Evolutionary conservation across 352 stramenopile genomes (phyloP).

Genomic region (Pythium scleroteichum): DNA sequence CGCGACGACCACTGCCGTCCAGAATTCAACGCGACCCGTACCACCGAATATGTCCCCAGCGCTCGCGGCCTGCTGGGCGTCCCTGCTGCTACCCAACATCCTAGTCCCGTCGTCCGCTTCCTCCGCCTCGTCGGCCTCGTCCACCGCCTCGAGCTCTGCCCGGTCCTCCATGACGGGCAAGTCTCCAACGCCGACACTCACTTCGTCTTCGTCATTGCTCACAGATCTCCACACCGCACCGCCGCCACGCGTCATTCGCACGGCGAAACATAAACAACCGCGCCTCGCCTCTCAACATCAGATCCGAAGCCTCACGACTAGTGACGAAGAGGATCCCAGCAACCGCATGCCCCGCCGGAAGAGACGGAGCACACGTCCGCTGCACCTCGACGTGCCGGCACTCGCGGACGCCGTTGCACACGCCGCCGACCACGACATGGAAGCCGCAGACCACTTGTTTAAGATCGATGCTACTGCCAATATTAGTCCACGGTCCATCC

Average conservation of each 20-base stretch:
- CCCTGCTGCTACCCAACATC: constrained; percentile 20
- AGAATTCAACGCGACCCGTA: background rate
- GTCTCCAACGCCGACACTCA: constrained; percentile 22
- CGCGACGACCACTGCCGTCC: background rate
- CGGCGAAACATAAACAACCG: constrained; percentile 16
- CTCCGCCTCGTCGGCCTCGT: background rate
- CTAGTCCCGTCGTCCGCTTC: constrained; percentile 1
- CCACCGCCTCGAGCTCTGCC: constrained; percentile 12
- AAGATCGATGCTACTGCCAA: constrained; percentile 59
- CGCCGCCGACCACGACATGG: constrained; percentile 30
- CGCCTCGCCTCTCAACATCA: constrained; percentile 5
- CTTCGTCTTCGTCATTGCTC: constrained; percentile 20
- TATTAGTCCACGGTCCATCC: constrained; percentile 70
- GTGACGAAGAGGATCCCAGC: constrained; percentile 14
- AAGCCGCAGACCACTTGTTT: constrained; percentile 34
- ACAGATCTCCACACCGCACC: constrained; percentile 21
- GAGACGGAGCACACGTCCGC: constrained; percentile 16
- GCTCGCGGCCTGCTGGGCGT: constrained; percentile 25
- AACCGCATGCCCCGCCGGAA: constrained; percentile 26
- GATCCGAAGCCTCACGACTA: constrained; percentile 8
- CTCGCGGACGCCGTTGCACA: constrained; percentile 33
- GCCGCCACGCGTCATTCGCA: constrained; percentile 1
- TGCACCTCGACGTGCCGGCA: constrained; percentile 27
- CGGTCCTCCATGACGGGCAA: constrained; percentile 9
- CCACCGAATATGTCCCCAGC: constrained; percentile 9